Base-by-base conservation (phyloP, 169 alveolate species). In the Eimeria maxima region DNA sequence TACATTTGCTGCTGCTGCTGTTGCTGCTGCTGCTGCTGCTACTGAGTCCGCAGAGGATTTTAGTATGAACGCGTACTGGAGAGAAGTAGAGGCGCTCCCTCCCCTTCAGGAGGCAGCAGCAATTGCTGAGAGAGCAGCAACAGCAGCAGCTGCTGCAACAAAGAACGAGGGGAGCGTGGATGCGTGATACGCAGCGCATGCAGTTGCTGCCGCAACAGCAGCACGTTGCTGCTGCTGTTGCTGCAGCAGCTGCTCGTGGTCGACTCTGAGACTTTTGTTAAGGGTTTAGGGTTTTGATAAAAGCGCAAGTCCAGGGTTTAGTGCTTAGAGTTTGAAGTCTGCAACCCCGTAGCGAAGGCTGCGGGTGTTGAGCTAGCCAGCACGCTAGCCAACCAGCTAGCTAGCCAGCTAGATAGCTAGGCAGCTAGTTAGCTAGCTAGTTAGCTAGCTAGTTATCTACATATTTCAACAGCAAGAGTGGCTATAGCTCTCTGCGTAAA, bases 1-100 rank as follows among this genome's bases (percentile, higher is more conserved):
- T 53, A 14, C 60, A 11, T 53, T 53, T 53, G 60, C 42, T 74
- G 84, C 55, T 74, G 84, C 84, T 42, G 84, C 84, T 27, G 84
- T 57, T 33, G 84, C 84, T 33, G 84, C 45, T 27, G 84, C 55
- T 10, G 50, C 55, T 10, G 50, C 45, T 27, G 27, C 45, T 16
- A 38, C 3, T n/a, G 81, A 71, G 81, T 20, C 47, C 81, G 81
- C 29, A 42, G 81, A 71, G 44, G 53, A 24, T 29, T 74, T 45
- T 18, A 33, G 84, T 44, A 27, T 29, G 53, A 29, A 74, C 50
- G 20, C 24, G 53, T 33, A 74, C 33, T 2, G n/a, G n/a, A 29
- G 53, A 74, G 84, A 53, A 53, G 16, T 53, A 53, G 60, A 53
- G 60, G 10, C 16, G 60, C 60, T 53, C 20, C 60, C 60, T 53